Evolutionary conservation across 2,329 filamentous ascomycete genomes (phyloP), one percentile per base, ranked within the genome.

Genomic region (Alternaria infectoria): DNA sequence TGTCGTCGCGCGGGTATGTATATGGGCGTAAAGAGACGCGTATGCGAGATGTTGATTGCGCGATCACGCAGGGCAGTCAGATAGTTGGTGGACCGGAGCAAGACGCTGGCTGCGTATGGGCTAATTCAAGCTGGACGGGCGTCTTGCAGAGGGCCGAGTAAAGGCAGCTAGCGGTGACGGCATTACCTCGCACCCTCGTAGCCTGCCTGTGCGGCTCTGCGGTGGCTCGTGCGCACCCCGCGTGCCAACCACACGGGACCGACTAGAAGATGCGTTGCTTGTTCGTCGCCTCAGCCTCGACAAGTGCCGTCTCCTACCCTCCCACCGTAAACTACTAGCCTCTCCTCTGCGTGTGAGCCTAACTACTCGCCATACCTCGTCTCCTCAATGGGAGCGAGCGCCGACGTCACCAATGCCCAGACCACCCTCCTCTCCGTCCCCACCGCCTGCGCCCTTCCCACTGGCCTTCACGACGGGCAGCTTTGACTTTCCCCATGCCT

Each of bases 401-500:
- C 45, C 69, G 68, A 70, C 73, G 69, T 71, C 74, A 73, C 60
- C 65, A 36, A 77, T 77, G 74, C 73, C 76, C 54, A 68, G 74
- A 70, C 70, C 74, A 49, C 67, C 69, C 15, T 59, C 76, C 13
- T 71, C 76, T 23, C 68, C 73, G 40, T 71, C 76, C 26, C 70
- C 76, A 44, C 73, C 72, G 23, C 68, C 74, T 28, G 56, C 71
- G n/a, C 62, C 61, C 52, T 76, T 75, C 57, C 63, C 76, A 40
- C 36, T 40, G 36, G 36, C 36, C 58, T 78, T 76, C 69, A 76
- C 76, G 36, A 75, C 76, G 36, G 81, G 80, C 64, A 76, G 74
- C 69, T 83, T 83, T 72, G 83, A 84, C 72, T 79, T 80, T 57
- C 83, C 83, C 21, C 80, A 81, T 47, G 82, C 83, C 45, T 77